Base-by-base conservation (phyloP, 2,329 filamentous ascomycete genomes). In the Cordyceps cicadae region DNA sequence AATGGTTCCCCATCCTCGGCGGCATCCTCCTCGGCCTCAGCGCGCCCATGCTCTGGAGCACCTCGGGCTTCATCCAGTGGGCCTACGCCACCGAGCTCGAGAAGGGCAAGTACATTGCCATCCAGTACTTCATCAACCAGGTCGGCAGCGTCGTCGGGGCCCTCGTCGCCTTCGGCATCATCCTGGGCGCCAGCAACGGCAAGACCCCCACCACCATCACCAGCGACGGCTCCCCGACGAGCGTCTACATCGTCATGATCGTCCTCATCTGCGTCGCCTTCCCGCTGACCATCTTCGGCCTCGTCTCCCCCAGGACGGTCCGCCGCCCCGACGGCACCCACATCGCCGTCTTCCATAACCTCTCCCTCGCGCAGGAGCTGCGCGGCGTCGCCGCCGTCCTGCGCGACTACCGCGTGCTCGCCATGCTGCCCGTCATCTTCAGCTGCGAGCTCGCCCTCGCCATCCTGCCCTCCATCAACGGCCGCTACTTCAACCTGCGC, bases 11-110 rank as follows among this genome's bases (percentile, higher is more conserved):
- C 17, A 39, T 63, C 64, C 89, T 90, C 66, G 83, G 87, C 9
- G 88, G 88, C 64, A 84, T 83, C 26, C 79, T 88, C 61, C 81
- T 90, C 9, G 63, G 63, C 17, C 48, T 65, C 48, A 43, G 34
- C 19, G 63, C 63, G 7, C 51, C 60, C 17, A 21, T 65, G 24
- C 21, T 62, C 12, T 62, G 60, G 60, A 19, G 45, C 26, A 41
- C 60, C 9, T 39, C 46, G 12, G 62, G 62, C 21, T 63, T 62
- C 26, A 61, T 64, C 21, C 54, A 61, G 32, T 64, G 48, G 41
- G 57, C 64, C 14, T 65, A 65, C 26, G 63, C 64, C 14, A 59
- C 58, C n/a, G 64, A 65, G 41, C 32, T 50, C 9, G 63, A 65
- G 21, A 65, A 64, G 61, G 64, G 60, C 45, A 51, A 57, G n/a